These are phyloP conservation scores for Sclerotinia nivalis DNA, from an alignment of 2,329 filamentous ascomycete genomes.

Conservation along the genomic window DNA sequence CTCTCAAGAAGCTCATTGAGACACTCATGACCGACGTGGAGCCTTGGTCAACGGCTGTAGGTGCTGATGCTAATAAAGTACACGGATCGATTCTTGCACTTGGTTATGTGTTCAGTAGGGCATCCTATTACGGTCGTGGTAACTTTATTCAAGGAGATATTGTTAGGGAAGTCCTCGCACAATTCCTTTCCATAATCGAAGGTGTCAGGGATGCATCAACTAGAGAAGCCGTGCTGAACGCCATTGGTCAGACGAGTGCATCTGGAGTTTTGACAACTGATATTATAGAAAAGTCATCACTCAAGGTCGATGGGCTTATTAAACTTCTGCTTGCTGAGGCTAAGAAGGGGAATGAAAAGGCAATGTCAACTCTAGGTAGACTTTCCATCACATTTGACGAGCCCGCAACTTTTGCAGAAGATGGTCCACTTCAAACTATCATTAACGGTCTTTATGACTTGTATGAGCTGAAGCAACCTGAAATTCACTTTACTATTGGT, in stretches of 20 bases:
- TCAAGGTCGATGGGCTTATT: constrained; percentile 46
- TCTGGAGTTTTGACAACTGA: constrained; percentile 50
- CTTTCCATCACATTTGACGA: constrained; percentile 65
- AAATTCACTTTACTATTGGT: constrained; percentile 87
- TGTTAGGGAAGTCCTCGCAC: constrained; percentile 46
- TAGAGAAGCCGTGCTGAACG: constrained; percentile 56
- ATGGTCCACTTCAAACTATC: constrained; percentile 53
- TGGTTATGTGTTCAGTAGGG: constrained; percentile 58
- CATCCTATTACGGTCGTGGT: constrained; percentile 50
- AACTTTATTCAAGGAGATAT: constrained; percentile 42
- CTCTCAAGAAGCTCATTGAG: constrained; percentile 47
- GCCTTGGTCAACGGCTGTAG: constrained; percentile 56
- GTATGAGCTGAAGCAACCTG: constrained; percentile 80
- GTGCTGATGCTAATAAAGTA: constrained; percentile 57
- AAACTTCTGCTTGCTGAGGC: constrained; percentile 66
- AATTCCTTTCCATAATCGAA: constrained; percentile 53
- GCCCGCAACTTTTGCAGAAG: constrained; percentile 41
- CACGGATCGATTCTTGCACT: constrained; percentile 62
- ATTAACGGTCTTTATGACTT: constrained; percentile 70
- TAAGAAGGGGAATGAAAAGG: constrained; percentile 78
- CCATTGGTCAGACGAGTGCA: constrained; percentile 62
- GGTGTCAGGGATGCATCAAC: constrained; percentile 56
- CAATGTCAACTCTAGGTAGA: constrained; percentile 78
- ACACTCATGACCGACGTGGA: constrained; percentile 50
- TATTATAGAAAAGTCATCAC: constrained; percentile 31